Evolutionary conservation across 129 eudicot species (phyloP).

Genomic region (Kitagawia praeruptora): DNA sequence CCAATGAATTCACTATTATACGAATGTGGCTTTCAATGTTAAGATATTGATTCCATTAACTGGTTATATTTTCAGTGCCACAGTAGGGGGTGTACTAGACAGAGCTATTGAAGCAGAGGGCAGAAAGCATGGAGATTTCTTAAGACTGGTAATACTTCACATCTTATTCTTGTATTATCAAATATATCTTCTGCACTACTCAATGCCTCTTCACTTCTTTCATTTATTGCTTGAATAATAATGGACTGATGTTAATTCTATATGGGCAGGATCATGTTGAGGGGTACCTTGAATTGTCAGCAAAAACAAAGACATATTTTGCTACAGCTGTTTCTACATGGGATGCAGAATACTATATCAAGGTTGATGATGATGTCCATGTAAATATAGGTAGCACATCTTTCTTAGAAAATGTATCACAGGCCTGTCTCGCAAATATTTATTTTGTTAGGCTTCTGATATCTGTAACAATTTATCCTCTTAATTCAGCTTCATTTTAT

Average conservation of each 20-base stretch:
- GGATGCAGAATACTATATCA: conserved; percentile 91
- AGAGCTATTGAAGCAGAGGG: conserved; percentile 82
- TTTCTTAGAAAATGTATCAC: neutral
- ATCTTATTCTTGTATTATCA: neutral
- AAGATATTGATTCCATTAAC: neutral
- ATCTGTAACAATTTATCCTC: neutral
- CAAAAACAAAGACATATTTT: conserved; percentile 74
- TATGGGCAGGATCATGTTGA: conserved; percentile 67
- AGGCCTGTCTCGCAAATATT: neutral
- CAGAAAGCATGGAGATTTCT: conserved; percentile 66
- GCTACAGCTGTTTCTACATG: conserved; percentile 76
- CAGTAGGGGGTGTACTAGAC: conserved; percentile 72
- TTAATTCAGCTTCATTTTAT: conserved; percentile 4
- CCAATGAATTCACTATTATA: neutral
- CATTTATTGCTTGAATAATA: neutral
- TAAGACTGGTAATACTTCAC: conserved; percentile 55
- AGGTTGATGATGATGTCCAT: conserved; percentile 90
- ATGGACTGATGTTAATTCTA: neutral
- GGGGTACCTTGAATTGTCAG: conserved; percentile 82
- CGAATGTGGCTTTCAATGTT: neutral
- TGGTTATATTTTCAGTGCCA: conserved; percentile 40
- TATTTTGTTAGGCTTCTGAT: neutral
- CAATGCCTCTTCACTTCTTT: neutral
- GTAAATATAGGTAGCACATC: conserved; percentile 61
- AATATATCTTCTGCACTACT: neutral